These are phyloP conservation scores for Voacanga thouarsii DNA, from an alignment of 257 asterid genomes.

Conservation along the genomic window DNA sequence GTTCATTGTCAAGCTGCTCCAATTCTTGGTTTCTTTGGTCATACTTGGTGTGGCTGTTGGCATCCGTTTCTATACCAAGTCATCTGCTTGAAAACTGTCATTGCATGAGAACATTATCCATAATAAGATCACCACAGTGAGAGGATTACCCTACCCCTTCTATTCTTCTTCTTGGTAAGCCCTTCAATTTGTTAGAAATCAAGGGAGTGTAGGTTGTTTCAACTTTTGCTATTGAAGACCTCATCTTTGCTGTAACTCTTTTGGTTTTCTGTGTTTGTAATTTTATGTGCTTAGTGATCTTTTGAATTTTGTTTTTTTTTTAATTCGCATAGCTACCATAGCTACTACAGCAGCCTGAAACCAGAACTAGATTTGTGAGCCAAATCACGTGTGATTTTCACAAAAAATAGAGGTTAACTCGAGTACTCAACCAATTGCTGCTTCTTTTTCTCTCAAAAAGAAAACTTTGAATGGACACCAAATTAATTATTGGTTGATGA, in stretches of 20 bases:
- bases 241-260: not conserved
- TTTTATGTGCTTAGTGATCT: no score
- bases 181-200: not conserved
- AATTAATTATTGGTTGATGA: not conserved
- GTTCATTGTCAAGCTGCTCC: conserved; percentile 87
- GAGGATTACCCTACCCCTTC: not conserved
- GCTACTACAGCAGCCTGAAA: no score
- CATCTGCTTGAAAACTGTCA: conserved; percentile 40
- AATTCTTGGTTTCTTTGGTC: conserved; percentile 69
- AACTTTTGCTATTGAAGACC: not conserved
- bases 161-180: not conserved
- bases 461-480: not conserved
- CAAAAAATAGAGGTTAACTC: not conserved
- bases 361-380: no score
- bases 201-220: not conserved
- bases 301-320: no score
- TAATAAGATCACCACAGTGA: not conserved
- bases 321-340: no score
- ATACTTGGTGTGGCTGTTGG: conserved; percentile 70
- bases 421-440: not conserved
- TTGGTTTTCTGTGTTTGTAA: no score
- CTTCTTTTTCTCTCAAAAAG: not conserved
- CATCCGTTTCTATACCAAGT: conserved; percentile 69
- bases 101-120: not conserved
- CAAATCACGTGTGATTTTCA: conserved; percentile 13